Evolutionary conservation across 1,139 yeast genomes (phyloP).

Genomic region (Taphrina flavorubra): DNA sequence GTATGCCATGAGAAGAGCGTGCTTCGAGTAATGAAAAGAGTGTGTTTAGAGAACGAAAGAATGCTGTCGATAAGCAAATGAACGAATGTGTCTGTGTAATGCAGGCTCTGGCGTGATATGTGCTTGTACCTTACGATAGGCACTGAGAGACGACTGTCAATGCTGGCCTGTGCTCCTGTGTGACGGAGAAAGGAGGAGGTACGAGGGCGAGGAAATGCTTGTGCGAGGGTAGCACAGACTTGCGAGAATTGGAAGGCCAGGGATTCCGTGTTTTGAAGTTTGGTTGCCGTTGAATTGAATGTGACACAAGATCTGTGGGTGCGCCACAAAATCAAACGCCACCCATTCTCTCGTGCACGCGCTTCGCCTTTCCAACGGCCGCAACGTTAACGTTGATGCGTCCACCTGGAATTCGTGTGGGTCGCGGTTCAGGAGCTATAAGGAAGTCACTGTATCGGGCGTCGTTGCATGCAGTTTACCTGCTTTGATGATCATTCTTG

Average conservation of each 20-base stretch:
- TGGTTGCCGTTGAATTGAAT: conserved; percentile 14
- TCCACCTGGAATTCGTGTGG: too few species aligned
- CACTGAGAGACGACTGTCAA: neutral
- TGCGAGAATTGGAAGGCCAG: neutral
- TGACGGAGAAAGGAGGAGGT: neutral
- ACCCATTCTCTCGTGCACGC: too few species aligned
- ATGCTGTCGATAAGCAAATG: neutral
- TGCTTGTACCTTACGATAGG: neutral
- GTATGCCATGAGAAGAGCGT: conserved; percentile 23
- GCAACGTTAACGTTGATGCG: too few species aligned
- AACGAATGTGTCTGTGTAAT: neutral
- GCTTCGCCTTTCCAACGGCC: neutral
- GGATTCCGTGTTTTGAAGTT: conserved; percentile 9
- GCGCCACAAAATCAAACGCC: too few species aligned
- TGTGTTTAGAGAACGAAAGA: too few species aligned
- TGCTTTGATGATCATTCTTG: too few species aligned
- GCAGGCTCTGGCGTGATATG: neutral
- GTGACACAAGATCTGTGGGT: conserved; percentile 11
- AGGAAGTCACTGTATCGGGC: too few species aligned
- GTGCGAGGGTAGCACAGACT: conserved; percentile 13
- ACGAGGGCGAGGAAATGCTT: neutral
- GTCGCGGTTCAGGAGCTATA: too few species aligned
- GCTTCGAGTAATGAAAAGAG: too few species aligned
- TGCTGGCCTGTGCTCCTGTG: neutral
- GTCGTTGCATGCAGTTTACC: too few species aligned